Base-by-base conservation (phyloP, 768 basidiomycete species). In the Suillus brevipes region DNA sequence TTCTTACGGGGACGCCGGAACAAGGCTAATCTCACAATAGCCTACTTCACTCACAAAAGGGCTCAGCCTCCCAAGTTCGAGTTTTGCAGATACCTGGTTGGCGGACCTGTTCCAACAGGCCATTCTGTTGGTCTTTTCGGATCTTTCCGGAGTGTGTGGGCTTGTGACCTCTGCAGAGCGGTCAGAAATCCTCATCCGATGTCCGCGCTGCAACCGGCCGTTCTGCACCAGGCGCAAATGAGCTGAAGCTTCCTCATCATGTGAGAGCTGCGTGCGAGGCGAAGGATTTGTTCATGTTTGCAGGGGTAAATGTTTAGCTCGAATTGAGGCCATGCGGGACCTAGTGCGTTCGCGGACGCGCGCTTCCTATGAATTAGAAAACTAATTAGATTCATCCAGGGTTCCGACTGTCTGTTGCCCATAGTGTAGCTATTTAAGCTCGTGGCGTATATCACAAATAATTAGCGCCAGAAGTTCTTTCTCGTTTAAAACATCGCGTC, bases 401-500 rank as follows among this genome's bases (percentile, higher is more conserved):
- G 28, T 53, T 53, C 28, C 31, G 10, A 55, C 52, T 34, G 31
- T 34, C 34, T 55, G 9, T 53, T 53, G 2, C 31, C 31, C 31
- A 20, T 55, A 55, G 31, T 34, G 31, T 55, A 55, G 10, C 31
- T 16, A 52, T 20, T 20, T 9, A 31, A 53, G 20, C 20, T 55
- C 31, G 28, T 53, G 52, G 31, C 31, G 18, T 10, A 52, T 18
- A 53, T 20, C 28, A 52, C 16, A 52, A 53, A 53, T 34, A 16
- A 12, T 20, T 1, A 53, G 9, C 31, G 18, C 52, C 31, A 34
- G 2, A 1, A 34, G 8, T 25, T 58, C 23, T 9, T 40, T 25
- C 40, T 42, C n/a, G 25, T 25, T 64, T 52, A 62, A 65, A 61
- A 70, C 82, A 81, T 82, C 56, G 73, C 62, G 49, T 67, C 67